phyloP scores from a whole-genome alignment of 176 grass and related monocot species.

The Lolium perenne region DNA sequence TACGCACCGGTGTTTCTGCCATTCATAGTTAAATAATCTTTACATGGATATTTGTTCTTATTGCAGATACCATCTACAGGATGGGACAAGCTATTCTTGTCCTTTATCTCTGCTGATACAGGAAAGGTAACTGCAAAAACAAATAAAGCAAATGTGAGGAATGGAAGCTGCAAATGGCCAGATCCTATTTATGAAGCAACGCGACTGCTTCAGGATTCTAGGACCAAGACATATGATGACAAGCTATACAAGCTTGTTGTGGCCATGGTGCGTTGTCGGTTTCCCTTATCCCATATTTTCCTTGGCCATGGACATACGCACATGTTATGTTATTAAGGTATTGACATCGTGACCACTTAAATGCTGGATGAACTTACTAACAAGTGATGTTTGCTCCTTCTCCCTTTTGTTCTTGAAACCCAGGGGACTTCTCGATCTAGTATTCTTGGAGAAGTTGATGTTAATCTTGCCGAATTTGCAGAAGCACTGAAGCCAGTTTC shows the following conservation, averaged over 20 bases:
- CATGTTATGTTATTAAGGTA: background rate
- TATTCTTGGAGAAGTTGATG: slow-evolving; percentile 92
- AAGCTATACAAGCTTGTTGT: slow-evolving; percentile 93
- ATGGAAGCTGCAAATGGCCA: slow-evolving; percentile 92
- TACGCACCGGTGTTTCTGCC: background rate
- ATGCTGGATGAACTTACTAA: slow-evolving; percentile 33
- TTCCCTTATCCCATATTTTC: slow-evolving; percentile 23
- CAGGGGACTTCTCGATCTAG: slow-evolving; percentile 92
- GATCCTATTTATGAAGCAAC: slow-evolving; percentile 99
- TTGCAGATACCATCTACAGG: slow-evolving; percentile 90
- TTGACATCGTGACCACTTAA: slow-evolving; percentile 16
- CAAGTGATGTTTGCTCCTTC: slow-evolving; percentile 42
- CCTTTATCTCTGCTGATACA: slow-evolving; percentile 85
- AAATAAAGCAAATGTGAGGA: slow-evolving; percentile 95
- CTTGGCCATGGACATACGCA: background rate
- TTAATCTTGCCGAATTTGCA: slow-evolving; percentile 95
- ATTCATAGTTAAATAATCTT: slow-evolving; percentile 18
- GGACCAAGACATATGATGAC: slow-evolving; percentile 91
- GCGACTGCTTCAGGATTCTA: slow-evolving; percentile 88
- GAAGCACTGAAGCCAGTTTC: slow-evolving; percentile 91
- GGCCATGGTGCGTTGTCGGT: slow-evolving; percentile 73
- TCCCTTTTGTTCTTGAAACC: slow-evolving; percentile 43
- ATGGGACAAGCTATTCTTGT: slow-evolving; percentile 98
- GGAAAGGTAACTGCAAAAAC: slow-evolving; percentile 91
- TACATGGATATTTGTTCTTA: slow-evolving; percentile 37